Evolutionary conservation across 2,329 filamentous ascomycete genomes (phyloP).

Genomic region (Aspergillus tamarii): DNA sequence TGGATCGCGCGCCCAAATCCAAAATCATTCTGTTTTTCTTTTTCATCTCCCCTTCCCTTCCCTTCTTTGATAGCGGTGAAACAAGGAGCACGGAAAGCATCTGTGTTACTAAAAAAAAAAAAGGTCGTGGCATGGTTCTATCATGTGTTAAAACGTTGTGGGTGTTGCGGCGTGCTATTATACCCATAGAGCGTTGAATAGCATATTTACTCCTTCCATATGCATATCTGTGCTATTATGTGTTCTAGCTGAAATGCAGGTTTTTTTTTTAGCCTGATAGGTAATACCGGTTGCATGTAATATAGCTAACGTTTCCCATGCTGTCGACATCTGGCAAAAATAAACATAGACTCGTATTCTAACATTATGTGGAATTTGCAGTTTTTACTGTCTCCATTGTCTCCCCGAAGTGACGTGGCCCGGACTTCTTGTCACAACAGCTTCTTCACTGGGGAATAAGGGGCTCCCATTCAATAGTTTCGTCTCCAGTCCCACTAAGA

Average conservation of each 20-base stretch:
- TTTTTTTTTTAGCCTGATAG: neutral
- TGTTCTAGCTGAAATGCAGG: neutral
- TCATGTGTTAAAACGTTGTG: slow-evolving; percentile 13
- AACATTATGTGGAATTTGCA: neutral
- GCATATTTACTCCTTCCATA: slow-evolving; percentile 6
- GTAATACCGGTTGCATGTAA: neutral
- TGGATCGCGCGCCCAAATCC: neutral
- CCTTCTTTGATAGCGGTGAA: slow-evolving; percentile 1
- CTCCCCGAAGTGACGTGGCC: neutral
- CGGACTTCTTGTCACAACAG: neutral
- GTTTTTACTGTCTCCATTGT: neutral
- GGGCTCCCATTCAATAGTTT: slow-evolving; percentile 36
- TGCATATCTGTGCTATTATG: neutral
- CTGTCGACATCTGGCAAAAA: neutral
- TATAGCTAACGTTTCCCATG: neutral
- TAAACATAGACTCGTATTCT: slow-evolving; percentile 1
- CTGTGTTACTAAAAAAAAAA: slow-evolving; percentile 3
- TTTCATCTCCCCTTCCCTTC: neutral
- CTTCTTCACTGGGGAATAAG: slow-evolving; percentile 28
- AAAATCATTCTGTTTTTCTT: slow-evolving; percentile 1
- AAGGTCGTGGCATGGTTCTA: slow-evolving; percentile 7
- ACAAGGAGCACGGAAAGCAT: neutral
- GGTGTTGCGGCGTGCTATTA: slow-evolving; percentile 19
- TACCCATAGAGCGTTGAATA: slow-evolving; percentile 26
- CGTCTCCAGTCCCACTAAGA: slow-evolving; percentile 27